Conservation (phyloP, 1,284 basidiomycete genomes). For the Kwoniella shivajii region DNA sequence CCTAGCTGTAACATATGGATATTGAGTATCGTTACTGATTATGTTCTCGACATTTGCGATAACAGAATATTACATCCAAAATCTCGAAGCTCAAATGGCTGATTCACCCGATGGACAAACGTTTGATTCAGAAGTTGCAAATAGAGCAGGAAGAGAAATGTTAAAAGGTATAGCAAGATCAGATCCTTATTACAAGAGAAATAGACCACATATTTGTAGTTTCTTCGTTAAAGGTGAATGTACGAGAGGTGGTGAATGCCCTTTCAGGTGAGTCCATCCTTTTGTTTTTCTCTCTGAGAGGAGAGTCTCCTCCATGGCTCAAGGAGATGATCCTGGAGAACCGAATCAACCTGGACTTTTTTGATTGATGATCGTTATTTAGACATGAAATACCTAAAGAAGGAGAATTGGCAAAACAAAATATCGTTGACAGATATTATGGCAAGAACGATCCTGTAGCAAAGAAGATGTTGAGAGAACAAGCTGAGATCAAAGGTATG, state of each 20-base stretch:
- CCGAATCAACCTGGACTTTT: neutral
- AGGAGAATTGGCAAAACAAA: slow-evolving; percentile 84
- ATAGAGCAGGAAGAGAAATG: slow-evolving; percentile 88
- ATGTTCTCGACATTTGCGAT: neutral
- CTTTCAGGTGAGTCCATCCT: slow-evolving; percentile 66
- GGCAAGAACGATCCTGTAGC: slow-evolving; percentile 89
- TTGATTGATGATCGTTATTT: neutral
- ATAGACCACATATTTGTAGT: slow-evolving; percentile 89
- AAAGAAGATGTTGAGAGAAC: slow-evolving; percentile 73
- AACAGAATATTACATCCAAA: slow-evolving; percentile 94
- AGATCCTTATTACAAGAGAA: slow-evolving; percentile 95
- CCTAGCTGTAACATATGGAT: neutral
- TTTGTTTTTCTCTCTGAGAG: neutral
- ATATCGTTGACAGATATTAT: slow-evolving; percentile 88
- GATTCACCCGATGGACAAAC: slow-evolving; percentile 45
- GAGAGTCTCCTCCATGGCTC: neutral
- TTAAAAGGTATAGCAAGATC: slow-evolving; percentile 89
- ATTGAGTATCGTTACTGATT: neutral
- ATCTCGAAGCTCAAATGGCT: slow-evolving; percentile 79
- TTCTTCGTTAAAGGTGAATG: slow-evolving; percentile 97
- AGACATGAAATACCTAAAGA: slow-evolving; percentile 87
- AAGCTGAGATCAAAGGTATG: slow-evolving; percentile 77
- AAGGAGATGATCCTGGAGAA: neutral
- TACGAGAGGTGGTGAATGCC: slow-evolving; percentile 86
- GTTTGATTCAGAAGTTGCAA: slow-evolving; percentile 68